Percentiles rank a stretch among this genome's conserved stretches.
phyloP scores from a whole-genome alignment of 306 rosid genomes.

The Geum urbanum region DNA sequence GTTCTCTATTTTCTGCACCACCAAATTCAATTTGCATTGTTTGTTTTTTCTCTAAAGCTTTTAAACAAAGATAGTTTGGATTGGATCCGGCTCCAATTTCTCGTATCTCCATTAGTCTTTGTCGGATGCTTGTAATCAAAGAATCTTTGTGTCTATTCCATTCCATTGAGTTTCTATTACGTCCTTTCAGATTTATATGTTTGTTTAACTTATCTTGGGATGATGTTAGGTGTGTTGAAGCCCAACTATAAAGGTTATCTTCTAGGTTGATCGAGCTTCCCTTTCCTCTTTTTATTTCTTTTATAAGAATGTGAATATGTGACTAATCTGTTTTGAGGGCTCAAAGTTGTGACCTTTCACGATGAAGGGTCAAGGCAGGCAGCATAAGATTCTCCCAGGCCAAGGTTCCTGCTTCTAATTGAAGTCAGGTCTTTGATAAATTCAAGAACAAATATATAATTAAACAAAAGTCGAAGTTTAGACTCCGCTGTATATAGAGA shows the following conservation, averaged over 20 bases:
- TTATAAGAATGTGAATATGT: background rate
- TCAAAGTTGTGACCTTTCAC: constrained; percentile 22
- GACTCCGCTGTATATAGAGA: background rate
- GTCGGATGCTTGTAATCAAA: constrained; percentile 62
- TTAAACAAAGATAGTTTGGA: constrained; percentile 38
- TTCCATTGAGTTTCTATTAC: background rate
- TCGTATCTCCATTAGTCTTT: constrained; percentile 57
- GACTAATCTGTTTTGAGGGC: constrained; percentile 19
- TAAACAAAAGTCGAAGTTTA: constrained; percentile 22
- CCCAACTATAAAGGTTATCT: background rate
- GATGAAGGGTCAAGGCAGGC: constrained; percentile 54
- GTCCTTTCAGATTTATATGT: constrained; percentile 7
- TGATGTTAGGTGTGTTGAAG: background rate
- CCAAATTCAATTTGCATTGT: constrained; percentile 26
- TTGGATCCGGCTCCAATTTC: constrained; percentile 51
- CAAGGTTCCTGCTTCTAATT: constrained; percentile 42
- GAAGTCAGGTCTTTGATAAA: constrained; percentile 24
- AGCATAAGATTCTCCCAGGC: constrained; percentile 45
- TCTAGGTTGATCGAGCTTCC: background rate
- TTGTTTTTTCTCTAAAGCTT: constrained; percentile 25
- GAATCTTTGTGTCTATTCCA: constrained; percentile 33
- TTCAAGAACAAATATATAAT: constrained; percentile 29
- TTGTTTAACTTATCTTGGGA: background rate
- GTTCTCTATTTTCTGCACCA: constrained; percentile 21
- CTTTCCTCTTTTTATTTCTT: background rate